A percentile compares a stretch with the other conserved stretches of the same genome.
Conservation (phyloP, 1,139 yeast genomes). For the Suhomyces yuchorum region DNA sequence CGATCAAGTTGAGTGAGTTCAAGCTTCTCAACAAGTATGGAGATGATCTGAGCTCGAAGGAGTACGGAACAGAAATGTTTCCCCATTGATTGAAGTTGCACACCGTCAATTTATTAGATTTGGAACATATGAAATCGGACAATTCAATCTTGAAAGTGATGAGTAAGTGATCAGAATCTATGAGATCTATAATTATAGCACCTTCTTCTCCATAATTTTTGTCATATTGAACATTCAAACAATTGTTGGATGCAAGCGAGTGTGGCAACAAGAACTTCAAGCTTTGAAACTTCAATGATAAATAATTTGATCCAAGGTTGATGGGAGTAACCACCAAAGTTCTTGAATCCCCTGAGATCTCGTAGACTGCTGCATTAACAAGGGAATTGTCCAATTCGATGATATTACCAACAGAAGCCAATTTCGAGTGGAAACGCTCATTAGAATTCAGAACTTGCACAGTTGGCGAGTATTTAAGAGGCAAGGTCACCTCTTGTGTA, state of each 20-base stretch:
- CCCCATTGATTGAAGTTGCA: conserved; percentile 55
- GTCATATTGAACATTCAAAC: conserved; percentile 23
- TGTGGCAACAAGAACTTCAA: conserved; percentile 38
- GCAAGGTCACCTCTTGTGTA: conserved; percentile 27
- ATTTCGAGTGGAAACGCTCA: conserved; percentile 26
- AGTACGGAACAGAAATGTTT: conserved; percentile 66
- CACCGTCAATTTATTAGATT: conserved; percentile 23
- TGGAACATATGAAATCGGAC: conserved; percentile 31
- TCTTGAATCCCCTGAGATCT: conserved; percentile 33
- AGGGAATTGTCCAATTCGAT: conserved; percentile 25
- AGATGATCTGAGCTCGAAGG: conserved; percentile 63
- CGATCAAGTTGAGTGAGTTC: conserved; percentile 45
- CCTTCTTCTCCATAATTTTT: conserved; percentile 17
- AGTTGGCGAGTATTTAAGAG: conserved; percentile 32
- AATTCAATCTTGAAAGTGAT: conserved; percentile 34
- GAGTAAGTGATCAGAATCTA: conserved; percentile 31
- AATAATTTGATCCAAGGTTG: conserved; percentile 23
- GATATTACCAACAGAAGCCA: conserved; percentile 30
- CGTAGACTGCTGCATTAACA: conserved; percentile 30
- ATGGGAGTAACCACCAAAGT: conserved; percentile 38
- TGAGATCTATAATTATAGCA: conserved; percentile 22
- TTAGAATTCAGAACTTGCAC: conserved; percentile 17
- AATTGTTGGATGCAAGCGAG: conserved; percentile 28
- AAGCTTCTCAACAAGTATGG: conserved; percentile 60
- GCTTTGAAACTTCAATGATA: conserved; percentile 31